Base-by-base conservation (phyloP, 2,329 filamentous ascomycete species). In the Exophiala sp. region DNA sequence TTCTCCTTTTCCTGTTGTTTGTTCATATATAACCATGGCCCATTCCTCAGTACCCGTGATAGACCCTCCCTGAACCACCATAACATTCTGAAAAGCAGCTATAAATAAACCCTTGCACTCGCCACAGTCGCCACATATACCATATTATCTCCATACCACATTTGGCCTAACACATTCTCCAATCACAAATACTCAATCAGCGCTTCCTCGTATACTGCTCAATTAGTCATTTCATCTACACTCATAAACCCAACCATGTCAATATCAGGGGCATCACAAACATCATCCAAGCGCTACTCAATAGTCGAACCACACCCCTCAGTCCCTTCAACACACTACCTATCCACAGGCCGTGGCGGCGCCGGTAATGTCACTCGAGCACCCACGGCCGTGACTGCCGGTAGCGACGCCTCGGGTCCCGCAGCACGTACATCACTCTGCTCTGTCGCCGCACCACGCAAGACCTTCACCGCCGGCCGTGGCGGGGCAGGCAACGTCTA, bases 271-370 rank as follows among this genome's bases (percentile, higher is more conserved):
- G 68, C 9, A 62, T 56, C 60, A 32, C 48, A 49, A 68, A 65
- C 72, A 41, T 55, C 65, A 47, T 65, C 68, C 40, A 51, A 60
- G 55, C 68, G 72, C 64, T 82, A 81, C 74, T 75, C 74, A 64
- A 76, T 85, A 66, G 75, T 79, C 68, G 82, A 85, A 66, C 82
- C 82, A 59, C 82, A 85, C 70, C 82, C 82, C 16, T 79, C 81
- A 50, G 74, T 77, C 51, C 70, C 74, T 52, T 63, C 65, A 50
- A 69, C 68, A 62, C 68, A 72, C 35, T 74, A 78, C 65, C 69
- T 80, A 61, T 72, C 76, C 57, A 74, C 78, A 38, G 84, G 84
- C 51, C 79, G 84, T 41, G 84, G 84, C 52, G 84, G 84, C 49
- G 82, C 83, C 5, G 84, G 84, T 48, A 87, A 87, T 69, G 73